These are phyloP conservation scores for Tripidium arundinaceum DNA, from an alignment of 202 grass and related monocot species.

Conservation along the genomic window DNA sequence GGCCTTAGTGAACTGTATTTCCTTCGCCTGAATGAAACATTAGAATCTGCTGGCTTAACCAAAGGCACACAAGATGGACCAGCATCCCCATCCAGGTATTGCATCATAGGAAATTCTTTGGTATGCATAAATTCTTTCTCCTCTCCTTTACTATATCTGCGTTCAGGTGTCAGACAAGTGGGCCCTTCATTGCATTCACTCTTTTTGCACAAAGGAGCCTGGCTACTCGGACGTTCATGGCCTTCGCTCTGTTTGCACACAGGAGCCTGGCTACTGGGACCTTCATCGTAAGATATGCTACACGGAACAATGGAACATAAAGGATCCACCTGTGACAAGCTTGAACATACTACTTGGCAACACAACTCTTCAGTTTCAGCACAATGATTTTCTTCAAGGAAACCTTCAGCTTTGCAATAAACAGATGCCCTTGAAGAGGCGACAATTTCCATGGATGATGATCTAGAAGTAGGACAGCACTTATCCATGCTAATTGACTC, in stretches of 20 bases:
- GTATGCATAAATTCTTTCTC: constrained; percentile 18
- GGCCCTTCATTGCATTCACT: constrained; percentile 24
- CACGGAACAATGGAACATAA: constrained; percentile 87
- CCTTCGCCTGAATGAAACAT: constrained; percentile 33
- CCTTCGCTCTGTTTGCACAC: constrained; percentile 13
- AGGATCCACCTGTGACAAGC: constrained; percentile 54
- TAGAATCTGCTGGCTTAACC: constrained; percentile 17
- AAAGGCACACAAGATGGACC: constrained; percentile 26
- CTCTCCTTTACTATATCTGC: constrained; percentile 20
- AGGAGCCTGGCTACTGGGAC: neutral
- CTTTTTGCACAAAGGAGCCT: neutral
- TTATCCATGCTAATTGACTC: constrained; percentile 57
- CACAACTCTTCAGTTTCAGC: constrained; percentile 20
- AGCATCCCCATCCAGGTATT: constrained; percentile 38
- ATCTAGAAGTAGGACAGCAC: constrained; percentile 33
- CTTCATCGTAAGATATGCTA: constrained; percentile 67
- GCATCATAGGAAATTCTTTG: constrained; percentile 18
- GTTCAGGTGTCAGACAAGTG: constrained; percentile 33
- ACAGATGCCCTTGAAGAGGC: constrained; percentile 60
- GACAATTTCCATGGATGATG: constrained; percentile 50
- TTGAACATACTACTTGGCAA: constrained; percentile 42
- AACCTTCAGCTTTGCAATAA: constrained; percentile 27
- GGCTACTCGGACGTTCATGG: constrained; percentile 18
- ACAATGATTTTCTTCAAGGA: constrained; percentile 29
- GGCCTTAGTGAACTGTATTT: constrained; percentile 53